Base-by-base conservation (phyloP, 257 asterid genomes). In the Scutellaria baicalensis region DNA sequence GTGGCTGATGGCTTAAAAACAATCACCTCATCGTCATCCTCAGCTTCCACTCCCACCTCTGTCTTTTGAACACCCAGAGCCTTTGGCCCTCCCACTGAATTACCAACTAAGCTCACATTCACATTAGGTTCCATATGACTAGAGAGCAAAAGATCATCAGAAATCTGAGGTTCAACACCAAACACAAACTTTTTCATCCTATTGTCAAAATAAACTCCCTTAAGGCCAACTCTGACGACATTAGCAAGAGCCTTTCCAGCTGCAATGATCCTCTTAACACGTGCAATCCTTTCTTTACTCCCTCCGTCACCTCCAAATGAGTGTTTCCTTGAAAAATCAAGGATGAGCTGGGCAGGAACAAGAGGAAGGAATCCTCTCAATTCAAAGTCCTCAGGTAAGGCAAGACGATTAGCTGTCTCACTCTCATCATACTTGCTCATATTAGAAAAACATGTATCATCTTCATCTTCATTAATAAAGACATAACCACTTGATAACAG, bases 241-340 rank as follows among this genome's bases (percentile, higher is more conserved):
- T 77, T 85, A 60, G 89, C 88, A 66, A 91, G 95, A 66, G 96
- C 90, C 89, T 91, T 91, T 39, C 97, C 99, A 52, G 99, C 96
- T 14, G 95, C 93, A 69, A 94, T 58, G 73, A 94, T 80, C 87
- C 99, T 89, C 82, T 77, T 88, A 42, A 86, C 75, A 70, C 96
- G 96, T 10, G 82, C 82, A 57, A 51, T 75, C 74, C 77, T 89
- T 76, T 81, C 96, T 70, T 85, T 86, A 57, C 51, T 83, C 71
- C 95, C 81, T 47, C 81, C 85, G 55, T 87, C 94, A 61, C 80
- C 61, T 49, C 91, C 90, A 69, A 84, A 85, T 7, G 88, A 74
- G 66, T 79, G 86, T 70, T 87, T 87, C 82, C 96, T 81, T 27
- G 99, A 91, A 68, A 93, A 93, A 72, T 91, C 97, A 66, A 93